Conservation (phyloP, 768 basidiomycete genomes). For the Podaxis sp. region DNA sequence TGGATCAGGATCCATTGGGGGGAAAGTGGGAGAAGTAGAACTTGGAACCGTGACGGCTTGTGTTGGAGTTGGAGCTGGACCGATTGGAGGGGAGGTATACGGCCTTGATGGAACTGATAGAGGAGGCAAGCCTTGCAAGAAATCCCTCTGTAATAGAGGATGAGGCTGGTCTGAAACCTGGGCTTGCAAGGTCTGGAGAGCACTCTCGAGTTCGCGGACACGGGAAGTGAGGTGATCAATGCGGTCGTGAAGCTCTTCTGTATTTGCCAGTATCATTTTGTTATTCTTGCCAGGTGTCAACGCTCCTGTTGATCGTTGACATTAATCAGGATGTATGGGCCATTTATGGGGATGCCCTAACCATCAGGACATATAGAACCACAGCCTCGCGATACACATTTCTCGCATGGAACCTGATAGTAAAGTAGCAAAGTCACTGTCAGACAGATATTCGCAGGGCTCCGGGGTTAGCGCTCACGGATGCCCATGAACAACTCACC, state of each 20-base stretch:
- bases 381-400: conserved; percentile 73
- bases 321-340: conserved; percentile 8
- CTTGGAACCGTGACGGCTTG: conserved; percentile 13
- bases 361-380: conserved; percentile 78
- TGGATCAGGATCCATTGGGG: conserved; percentile 36
- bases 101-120: conserved; percentile 19
- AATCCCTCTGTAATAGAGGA: conserved; percentile 39
- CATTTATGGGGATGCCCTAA: conserved; percentile 22
- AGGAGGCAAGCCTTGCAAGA: conserved; percentile 22
- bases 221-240: conserved; percentile 54
- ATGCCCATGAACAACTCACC: conserved; percentile 30
- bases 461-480: conserved; percentile 16
- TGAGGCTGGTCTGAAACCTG: conserved; percentile 48
- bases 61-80: conserved; percentile 21
- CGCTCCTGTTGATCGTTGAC: conserved; percentile 35
- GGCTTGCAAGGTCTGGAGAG: conserved; percentile 48
- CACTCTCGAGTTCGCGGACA: conserved; percentile 62
- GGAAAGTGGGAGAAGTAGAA: not conserved
- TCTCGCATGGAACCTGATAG: conserved; percentile 71
- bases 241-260: conserved; percentile 66
- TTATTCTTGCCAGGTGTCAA: conserved; percentile 61
- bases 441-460: conserved; percentile 15
- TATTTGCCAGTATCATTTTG: conserved; percentile 62
- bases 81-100: conserved; percentile 24
- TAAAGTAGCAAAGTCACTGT: conserved; percentile 1